phyloP scores from a whole-genome alignment of 2,329 filamentous ascomycete species.

The Sporothrix variecibatus region DNA sequence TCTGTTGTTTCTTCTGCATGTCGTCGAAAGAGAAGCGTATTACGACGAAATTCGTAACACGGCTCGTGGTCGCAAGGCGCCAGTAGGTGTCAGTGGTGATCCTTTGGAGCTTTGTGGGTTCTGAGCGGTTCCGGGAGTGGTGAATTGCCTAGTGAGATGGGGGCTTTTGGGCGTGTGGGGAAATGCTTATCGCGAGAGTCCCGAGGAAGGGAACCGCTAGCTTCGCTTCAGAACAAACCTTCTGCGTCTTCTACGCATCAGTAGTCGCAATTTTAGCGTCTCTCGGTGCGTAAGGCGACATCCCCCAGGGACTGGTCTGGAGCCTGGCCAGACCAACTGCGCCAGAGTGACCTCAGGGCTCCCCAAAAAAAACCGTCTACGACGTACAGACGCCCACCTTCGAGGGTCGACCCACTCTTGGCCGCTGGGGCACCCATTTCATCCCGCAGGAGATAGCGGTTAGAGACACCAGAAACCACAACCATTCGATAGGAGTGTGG shows the following conservation, averaged over 20 bases:
- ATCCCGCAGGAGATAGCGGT: slow-evolving; percentile 2
- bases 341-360: neutral
- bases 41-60: neutral
- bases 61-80: slow-evolving; percentile 16
- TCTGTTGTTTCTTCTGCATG: neutral
- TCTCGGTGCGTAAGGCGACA: neutral
- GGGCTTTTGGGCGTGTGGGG: neutral
- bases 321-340: neutral
- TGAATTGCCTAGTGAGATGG: neutral
- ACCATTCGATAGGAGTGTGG: neutral
- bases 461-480: neutral
- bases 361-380: neutral
- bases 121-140: neutral
- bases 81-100: neutral
- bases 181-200: neutral
- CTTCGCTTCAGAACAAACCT: neutral
- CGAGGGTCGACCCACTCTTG: neutral
- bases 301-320: no score
- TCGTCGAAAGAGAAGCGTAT: neutral
- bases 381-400: neutral
- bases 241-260: neutral
- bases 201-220: neutral
- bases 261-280: neutral
- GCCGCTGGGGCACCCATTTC: neutral
- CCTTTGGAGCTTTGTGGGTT: neutral